Base-by-base conservation (phyloP, 2,329 filamentous ascomycete species). In the Xylariomycetidae sp. region DNA sequence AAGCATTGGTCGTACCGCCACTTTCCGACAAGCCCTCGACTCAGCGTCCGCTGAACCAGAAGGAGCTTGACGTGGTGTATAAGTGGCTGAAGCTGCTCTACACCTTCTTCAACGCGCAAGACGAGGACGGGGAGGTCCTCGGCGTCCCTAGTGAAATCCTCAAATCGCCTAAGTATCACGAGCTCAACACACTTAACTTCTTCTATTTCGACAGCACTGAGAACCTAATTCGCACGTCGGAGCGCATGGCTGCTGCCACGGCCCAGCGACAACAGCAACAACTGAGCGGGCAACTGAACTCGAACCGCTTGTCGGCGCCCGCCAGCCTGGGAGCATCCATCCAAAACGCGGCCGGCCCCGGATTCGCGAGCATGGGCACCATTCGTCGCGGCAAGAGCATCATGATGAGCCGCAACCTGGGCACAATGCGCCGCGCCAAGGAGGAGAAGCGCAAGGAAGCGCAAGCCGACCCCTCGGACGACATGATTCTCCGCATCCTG, bases 121-220 rank as follows among this genome's bases (percentile, higher is more conserved):
- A 95, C 50, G 88, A 95, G 50, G 76, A 82, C 65, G 50, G 89
- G 35, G 85, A 90, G 58, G 85, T 85, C 16, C 76, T 92, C 39
- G 92, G 92, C 44, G 87, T 98, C 3, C 85, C 89, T 0, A 76
- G 86, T 27, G 89, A 95, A 58, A 81, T 95, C 19, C 74, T 98
- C 54, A 95, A 94, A 63, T 94, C 87, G 46, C 86, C 90, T 54
- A 98, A 98, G 72, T 98, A 95, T 69, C 89, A 95, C 67, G 92
- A 98, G 60, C 77, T 98, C 34, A 86, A 92, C 46, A 90, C 87
- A 42, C 75, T 98, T 43, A 94, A 95, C 66, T 98, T 96, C 72
- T 98, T 96, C 70, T 98, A 98, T 67, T 93, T 92, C 54, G 89
- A 96, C 52, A 76, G 83, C 19, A 94, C 88, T 1, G 85, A 93